Base-by-base conservation (phyloP, 176 grass and related monocot species). In the Avena eriantha region DNA sequence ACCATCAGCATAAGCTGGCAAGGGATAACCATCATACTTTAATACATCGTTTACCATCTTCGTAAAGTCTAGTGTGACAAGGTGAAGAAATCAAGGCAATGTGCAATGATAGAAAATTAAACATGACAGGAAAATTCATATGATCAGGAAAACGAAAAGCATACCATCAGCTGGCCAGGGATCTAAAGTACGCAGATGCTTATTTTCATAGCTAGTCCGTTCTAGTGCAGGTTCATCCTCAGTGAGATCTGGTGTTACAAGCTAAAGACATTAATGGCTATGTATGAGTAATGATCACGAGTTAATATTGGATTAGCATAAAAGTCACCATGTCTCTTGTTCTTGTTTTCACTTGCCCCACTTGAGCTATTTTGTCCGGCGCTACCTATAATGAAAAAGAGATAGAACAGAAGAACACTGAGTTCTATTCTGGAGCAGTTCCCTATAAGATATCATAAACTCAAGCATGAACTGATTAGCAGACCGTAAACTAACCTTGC, bases 81-180 rank as follows among this genome's bases (percentile, higher is more conserved):
- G 61, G 24, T 65, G 23, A 63, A 65, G 61, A 65, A 65, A 31
- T 65, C 61, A 31, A 31, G 23, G 7, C 61, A 65, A 65, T 65
- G 61, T 65, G 61, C n/a, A 59, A 59, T 59, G 21, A 10, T 31
- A 65, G 61, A 1, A 65, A 65, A 31, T 14, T 64, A 26, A 31
- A 65, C 4, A 65, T 26, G 24, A 29, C 24, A 61, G 3, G n/a
- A n/a, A 65, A 29, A 65, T 2, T 64, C 24, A 31, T 26, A 31
- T 26, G 61, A 65, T 65, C 61, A 29, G 61, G 4, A 15, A 65
- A 65, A 65, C 24, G 1, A 31, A 65, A 65, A 31, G 24, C 61
- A 65, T 65, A 65, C 61, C 61, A 65, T 65, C 24, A 65, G 61
- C 29, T 65, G 61, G 61, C 61, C 61, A 65, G 61, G 11, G 24